phyloP scores from a whole-genome alignment of 2,329 filamentous ascomycete species.

The Chaetomium globosum region DNA sequence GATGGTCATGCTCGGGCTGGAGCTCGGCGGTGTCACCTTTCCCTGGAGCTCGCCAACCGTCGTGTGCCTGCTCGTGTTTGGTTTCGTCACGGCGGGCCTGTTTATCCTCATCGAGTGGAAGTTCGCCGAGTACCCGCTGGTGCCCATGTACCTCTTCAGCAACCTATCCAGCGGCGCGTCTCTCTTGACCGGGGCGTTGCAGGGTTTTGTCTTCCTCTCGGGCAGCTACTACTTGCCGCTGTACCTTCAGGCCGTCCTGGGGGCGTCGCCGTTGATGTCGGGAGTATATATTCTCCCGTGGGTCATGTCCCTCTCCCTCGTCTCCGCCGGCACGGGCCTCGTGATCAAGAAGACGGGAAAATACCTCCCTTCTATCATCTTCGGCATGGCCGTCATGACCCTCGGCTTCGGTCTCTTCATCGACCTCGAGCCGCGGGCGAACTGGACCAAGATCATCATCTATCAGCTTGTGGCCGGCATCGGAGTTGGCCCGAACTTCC shows the following conservation, averaged over 20 bases:
- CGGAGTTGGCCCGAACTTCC: slow-evolving; percentile 65
- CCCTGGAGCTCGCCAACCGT: slow-evolving; percentile 66
- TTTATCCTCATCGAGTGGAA: slow-evolving; percentile 66
- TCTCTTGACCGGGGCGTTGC: slow-evolving; percentile 51
- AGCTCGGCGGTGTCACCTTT: slow-evolving; percentile 65
- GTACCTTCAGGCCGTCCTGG: slow-evolving; percentile 70
- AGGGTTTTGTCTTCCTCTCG: slow-evolving; percentile 63
- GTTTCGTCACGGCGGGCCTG: slow-evolving; percentile 50
- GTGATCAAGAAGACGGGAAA: slow-evolving; percentile 58
- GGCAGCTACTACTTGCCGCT: slow-evolving; percentile 72
- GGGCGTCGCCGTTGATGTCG: slow-evolving; percentile 62
- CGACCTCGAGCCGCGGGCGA: slow-evolving; percentile 54
- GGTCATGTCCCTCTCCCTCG: slow-evolving; percentile 52
- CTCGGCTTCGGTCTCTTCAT: slow-evolving; percentile 63
- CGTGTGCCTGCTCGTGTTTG: slow-evolving; percentile 65
- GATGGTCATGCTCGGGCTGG: slow-evolving; percentile 71
- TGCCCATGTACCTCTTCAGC: slow-evolving; percentile 65
- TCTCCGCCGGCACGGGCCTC: slow-evolving; percentile 48
- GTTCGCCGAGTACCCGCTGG: slow-evolving; percentile 67
- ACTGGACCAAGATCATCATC: slow-evolving; percentile 52
- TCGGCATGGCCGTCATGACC: slow-evolving; percentile 57
- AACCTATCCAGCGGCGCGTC: slow-evolving; percentile 59
- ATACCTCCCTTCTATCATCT: slow-evolving; percentile 59
- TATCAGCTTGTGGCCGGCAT: slow-evolving; percentile 64
- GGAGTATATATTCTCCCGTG: slow-evolving; percentile 65